These are phyloP conservation scores for Penicillium capsulatum DNA, from an alignment of 2,329 filamentous ascomycete species.

Conservation along the genomic window DNA sequence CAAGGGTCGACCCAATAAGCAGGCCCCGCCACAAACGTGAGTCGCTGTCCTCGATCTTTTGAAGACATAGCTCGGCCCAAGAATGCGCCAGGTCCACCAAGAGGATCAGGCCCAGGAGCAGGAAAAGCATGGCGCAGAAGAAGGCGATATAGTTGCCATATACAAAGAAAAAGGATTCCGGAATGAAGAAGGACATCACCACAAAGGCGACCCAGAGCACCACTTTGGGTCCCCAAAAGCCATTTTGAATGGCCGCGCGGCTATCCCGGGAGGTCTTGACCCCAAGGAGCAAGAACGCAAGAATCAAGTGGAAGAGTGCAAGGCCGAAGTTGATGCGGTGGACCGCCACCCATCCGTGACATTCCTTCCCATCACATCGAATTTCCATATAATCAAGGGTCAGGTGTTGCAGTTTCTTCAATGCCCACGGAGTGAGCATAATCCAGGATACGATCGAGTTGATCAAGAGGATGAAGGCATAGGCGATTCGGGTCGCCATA, in stretches of 20 bases:
- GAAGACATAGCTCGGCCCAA: slow-evolving; percentile 94
- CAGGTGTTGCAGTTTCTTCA: slow-evolving; percentile 88
- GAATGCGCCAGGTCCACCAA: slow-evolving; percentile 92
- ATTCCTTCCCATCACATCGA: slow-evolving; percentile 82
- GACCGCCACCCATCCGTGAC: slow-evolving; percentile 92
- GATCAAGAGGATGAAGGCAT: slow-evolving; percentile 87
- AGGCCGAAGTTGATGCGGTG: slow-evolving; percentile 98
- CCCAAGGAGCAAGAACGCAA: slow-evolving; percentile 79
- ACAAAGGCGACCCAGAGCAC: slow-evolving; percentile 83
- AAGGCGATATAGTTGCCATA: slow-evolving; percentile 95
- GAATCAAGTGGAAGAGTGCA: slow-evolving; percentile 84
- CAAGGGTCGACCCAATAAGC: slow-evolving; percentile 83
- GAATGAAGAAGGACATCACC: slow-evolving; percentile 90
- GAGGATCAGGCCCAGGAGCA: slow-evolving; percentile 85
- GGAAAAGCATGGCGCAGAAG: slow-evolving; percentile 82
- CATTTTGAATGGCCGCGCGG: slow-evolving; percentile 86
- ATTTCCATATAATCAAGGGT: slow-evolving; percentile 96
- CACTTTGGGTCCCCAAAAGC: slow-evolving; percentile 98
- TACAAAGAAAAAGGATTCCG: slow-evolving; percentile 87
- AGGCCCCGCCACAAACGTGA: slow-evolving; percentile 79
- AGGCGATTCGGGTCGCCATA: slow-evolving; percentile 94
- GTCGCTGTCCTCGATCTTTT: slow-evolving; percentile 86
- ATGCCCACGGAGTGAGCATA: slow-evolving; percentile 98
- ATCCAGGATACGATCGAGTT: slow-evolving; percentile 98
- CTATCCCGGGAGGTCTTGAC: slow-evolving; percentile 83